Evolutionary conservation across 1,284 basidiomycete genomes (phyloP), one percentile per base, ranked within the genome.

Genomic region (Phellopilus nigrolimitatus): DNA sequence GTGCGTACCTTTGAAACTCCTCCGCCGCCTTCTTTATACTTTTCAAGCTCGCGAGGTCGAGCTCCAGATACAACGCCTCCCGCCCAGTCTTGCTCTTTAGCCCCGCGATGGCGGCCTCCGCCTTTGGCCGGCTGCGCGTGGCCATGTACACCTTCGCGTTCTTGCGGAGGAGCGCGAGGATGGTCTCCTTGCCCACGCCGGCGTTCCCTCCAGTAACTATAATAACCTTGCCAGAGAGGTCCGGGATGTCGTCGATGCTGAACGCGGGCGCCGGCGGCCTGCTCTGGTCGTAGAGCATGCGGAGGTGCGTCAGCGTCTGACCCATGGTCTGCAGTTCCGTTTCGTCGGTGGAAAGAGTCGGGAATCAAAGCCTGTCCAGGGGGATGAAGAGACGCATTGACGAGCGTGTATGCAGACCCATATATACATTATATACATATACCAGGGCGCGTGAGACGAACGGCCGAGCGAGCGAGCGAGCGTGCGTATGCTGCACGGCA

Each of bases 1-100:
- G 48, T 57, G 66, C 34, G 31, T 42, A 73, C 67, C 62, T 62
- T 34, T 66, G 36, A 50, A 78, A 74, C 40, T 74, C 71, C 12
- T 62, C 56, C 1, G 62, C 67, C 3, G 72, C 66, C 34, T 59
- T 60, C 19, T 69, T 67, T 5, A 82, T 68, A 1, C 67, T 64
- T 0, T 57, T 56, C 22, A 82, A 60, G 59, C 76, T 71, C 12
- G 69, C 66, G 46, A 83, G 60, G 57, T 82, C 79, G 27, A 79
- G 64, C 55, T 73, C 56, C 9, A 82, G 54, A 57, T 74, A 77
- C 15, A 73, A 53, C 1, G 68, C 64, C 21, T 71, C 64, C 40
- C 67, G 69, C 10, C 62, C 65, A 1, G 65, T 69, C 45, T 61
- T 64, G 13, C 60, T 43, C 57, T 67, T 67, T 53, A 80, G 49